These are phyloP conservation scores for Eucalyptus curtisii DNA, from an alignment of 345 rosid genomes.

Conservation along the genomic window DNA sequence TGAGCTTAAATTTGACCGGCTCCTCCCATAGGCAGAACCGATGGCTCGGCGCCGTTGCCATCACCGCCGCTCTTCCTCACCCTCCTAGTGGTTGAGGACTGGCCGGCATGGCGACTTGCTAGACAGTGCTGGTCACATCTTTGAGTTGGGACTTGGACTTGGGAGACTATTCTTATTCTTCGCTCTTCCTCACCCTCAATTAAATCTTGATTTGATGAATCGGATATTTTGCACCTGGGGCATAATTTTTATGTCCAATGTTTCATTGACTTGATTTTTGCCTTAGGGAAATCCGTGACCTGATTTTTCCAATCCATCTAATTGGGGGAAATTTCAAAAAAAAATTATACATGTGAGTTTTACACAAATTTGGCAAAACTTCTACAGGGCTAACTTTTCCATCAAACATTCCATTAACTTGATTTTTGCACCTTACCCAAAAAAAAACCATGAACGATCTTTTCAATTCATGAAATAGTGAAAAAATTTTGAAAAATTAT, in stretches of 20 bases:
- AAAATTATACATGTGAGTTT: too few species aligned
- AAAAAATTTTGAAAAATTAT: not conserved
- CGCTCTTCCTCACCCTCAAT: not conserved
- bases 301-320: not conserved
- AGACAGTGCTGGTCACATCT: not conserved
- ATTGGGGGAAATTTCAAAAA: not conserved
- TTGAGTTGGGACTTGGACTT: accelerated
- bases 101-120: not conserved
- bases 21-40: not conserved
- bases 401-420: not conserved
- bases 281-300: accelerated
- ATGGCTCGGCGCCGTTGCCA: not conserved
- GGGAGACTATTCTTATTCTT: not conserved
- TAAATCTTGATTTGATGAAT: not conserved
- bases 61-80: accelerated
- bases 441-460: accelerated
- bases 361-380: not conserved
- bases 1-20: not conserved
- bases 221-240: not conserved
- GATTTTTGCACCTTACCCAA: not conserved
- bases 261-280: not conserved
- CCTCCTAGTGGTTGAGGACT: not conserved
- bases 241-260: not conserved
- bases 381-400: not conserved
- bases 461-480: not conserved